Percentiles rank a stretch among this genome's conserved stretches.
phyloP scores from a whole-genome alignment of 2,329 filamentous ascomycete genomes.

The Colletotrichum viniferum region DNA sequence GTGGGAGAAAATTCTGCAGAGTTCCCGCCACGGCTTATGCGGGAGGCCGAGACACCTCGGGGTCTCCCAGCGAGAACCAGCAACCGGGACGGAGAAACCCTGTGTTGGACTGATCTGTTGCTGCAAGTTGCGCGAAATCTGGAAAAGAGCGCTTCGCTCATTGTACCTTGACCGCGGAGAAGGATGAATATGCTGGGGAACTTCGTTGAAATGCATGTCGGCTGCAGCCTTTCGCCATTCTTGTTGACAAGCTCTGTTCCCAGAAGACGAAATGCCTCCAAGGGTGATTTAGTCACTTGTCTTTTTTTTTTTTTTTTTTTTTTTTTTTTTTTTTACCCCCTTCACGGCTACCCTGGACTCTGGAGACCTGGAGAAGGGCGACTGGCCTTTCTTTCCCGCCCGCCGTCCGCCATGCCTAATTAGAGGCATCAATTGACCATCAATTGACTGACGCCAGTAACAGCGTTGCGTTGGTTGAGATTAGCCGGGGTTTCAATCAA shows the following conservation, averaged over 20 bases:
- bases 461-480: not conserved
- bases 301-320: not conserved
- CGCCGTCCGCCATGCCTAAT: not conserved
- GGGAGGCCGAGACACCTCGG: not conserved
- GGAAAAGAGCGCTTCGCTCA: not conserved
- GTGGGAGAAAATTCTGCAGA: not conserved
- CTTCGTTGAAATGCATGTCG: not conserved
- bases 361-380: not conserved
- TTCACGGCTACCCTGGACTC: not conserved
- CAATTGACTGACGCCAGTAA: not conserved
- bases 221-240: not conserved
- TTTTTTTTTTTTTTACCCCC: not conserved
- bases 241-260: not conserved
- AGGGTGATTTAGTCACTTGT: not conserved
- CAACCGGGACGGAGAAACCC: not conserved
- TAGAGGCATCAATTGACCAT: not conserved
- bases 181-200: constrained; percentile 10
- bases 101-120: not conserved
- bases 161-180: not conserved
- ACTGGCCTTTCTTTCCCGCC: not conserved
- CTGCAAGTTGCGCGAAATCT: not conserved
- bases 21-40: not conserved
- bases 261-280: not conserved
- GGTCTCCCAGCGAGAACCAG: not conserved
- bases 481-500: not conserved